These are phyloP conservation scores for Xerocomus nothofagi DNA, from an alignment of 1,284 basidiomycete genomes.

Conservation along the genomic window DNA sequence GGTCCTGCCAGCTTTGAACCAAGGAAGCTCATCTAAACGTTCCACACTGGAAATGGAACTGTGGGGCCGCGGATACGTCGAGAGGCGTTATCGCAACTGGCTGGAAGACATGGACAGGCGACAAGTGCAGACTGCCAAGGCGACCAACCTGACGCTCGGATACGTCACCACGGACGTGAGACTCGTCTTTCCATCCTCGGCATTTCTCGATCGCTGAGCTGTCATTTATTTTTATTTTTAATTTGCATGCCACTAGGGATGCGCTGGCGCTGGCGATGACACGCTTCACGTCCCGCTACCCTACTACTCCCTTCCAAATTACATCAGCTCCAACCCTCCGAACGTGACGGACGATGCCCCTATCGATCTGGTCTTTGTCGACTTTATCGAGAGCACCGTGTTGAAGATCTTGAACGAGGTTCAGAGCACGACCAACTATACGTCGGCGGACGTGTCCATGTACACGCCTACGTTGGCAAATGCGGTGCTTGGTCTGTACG, in stretches of 20 bases:
- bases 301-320: conserved; percentile 54
- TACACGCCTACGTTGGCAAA: conserved; percentile 55
- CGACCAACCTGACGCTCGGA: conserved; percentile 56
- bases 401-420: conserved; percentile 55
- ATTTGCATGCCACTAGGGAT: conserved; percentile 53
- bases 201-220: neutral
- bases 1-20: conserved; percentile 56
- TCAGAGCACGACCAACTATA: conserved; percentile 52
- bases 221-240: neutral
- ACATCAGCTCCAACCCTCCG: conserved; percentile 58
- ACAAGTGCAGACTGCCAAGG: conserved; percentile 28
- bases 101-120: conserved; percentile 52
- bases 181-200: neutral
- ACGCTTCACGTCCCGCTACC: conserved; percentile 57
- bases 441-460: conserved; percentile 46
- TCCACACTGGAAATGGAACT: conserved; percentile 40
- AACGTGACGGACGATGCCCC: conserved; percentile 47
- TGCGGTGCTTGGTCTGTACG: conserved; percentile 59
- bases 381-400: conserved; percentile 60
- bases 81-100: conserved; percentile 53
- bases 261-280: conserved; percentile 74
- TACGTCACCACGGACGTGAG: conserved; percentile 75
- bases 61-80: conserved; percentile 54
- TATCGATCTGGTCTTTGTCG: conserved; percentile 69
- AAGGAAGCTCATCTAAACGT: conserved; percentile 38